A percentile compares a stretch with the other conserved stretches of the same genome.
Conservation (phyloP, 352 stramenopile species). For the Globisporangium splendens region DNA sequence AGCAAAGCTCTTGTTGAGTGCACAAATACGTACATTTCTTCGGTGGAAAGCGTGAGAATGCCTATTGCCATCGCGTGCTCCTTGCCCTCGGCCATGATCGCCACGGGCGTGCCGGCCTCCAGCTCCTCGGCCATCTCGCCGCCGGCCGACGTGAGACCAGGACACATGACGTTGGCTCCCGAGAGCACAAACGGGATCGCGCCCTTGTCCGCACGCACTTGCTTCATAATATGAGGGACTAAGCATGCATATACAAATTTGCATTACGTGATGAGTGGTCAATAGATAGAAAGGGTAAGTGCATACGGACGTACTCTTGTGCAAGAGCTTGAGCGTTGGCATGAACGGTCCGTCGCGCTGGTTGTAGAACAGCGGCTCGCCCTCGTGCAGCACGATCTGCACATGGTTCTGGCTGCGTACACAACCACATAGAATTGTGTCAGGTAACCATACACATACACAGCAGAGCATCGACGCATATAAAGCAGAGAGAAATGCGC, state of each 20-base stretch:
- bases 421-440: background rate
- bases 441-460: background rate
- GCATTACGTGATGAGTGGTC: background rate
- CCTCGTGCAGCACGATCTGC: constrained; percentile 87
- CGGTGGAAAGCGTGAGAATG: constrained; percentile 94
- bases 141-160: constrained; percentile 94
- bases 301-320: constrained; percentile 85
- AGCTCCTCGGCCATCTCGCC: constrained; percentile 91
- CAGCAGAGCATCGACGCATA: background rate
- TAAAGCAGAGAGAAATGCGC: constrained; percentile 19
- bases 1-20: background rate
- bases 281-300: background rate
- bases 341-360: constrained; percentile 96
- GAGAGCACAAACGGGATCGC: constrained; percentile 97
- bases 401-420: constrained; percentile 88
- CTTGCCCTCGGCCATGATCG: constrained; percentile 98
- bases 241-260: background rate
- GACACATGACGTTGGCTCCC: constrained; percentile 98
- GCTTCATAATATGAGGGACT: constrained; percentile 92
- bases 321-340: constrained; percentile 94
- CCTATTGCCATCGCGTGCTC: constrained; percentile 95
- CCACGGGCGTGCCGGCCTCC: constrained; percentile 78
- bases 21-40: constrained; percentile 86
- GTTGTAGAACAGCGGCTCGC: constrained; percentile 95
- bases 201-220: constrained; percentile 94